Evolutionary conservation across 768 basidiomycete species (phyloP).

Genomic region (Porpolomopsis calyptriformis): DNA sequence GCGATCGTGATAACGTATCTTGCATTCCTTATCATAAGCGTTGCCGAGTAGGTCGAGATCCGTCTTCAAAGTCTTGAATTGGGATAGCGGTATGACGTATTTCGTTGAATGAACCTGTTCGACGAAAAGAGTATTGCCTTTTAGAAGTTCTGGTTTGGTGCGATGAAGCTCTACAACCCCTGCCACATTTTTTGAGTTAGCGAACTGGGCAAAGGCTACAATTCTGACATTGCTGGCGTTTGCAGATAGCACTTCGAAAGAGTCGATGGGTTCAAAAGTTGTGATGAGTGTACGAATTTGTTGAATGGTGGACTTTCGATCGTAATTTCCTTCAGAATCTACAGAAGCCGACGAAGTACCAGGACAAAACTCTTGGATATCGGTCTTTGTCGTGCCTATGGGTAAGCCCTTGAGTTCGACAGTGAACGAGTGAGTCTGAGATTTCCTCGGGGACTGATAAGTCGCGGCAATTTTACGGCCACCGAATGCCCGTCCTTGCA

Average conservation of each 20-base stretch:
- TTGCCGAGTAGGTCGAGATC: slow-evolving; percentile 27
- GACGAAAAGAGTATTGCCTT: slow-evolving; percentile 25
- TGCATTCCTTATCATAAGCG: slow-evolving; percentile 20
- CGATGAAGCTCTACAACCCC: slow-evolving; percentile 23
- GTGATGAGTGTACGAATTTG: slow-evolving; percentile 25
- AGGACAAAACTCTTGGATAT: slow-evolving; percentile 26
- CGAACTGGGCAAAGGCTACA: slow-evolving; percentile 34
- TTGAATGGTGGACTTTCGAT: slow-evolving; percentile 17
- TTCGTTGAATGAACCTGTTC: slow-evolving; percentile 30
- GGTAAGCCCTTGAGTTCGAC: slow-evolving; percentile 37
- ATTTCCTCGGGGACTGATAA: slow-evolving; percentile 26
- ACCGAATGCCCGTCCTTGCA: slow-evolving; percentile 29
- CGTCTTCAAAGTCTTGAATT: slow-evolving; percentile 27
- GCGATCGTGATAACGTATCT: slow-evolving; percentile 22
- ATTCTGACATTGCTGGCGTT: slow-evolving; percentile 22
- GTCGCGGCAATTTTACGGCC: slow-evolving; percentile 31
- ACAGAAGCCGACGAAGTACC: slow-evolving; percentile 19
- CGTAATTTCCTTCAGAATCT: slow-evolving; percentile 25
- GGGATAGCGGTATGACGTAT: slow-evolving; percentile 24
- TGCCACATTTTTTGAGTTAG: slow-evolving; percentile 22
- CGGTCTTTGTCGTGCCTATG: slow-evolving; percentile 19
- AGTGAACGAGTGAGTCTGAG: slow-evolving; percentile 27
- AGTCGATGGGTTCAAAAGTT: slow-evolving; percentile 26
- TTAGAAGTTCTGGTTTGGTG: slow-evolving; percentile 26
- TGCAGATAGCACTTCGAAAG: slow-evolving; percentile 29